phyloP scores from a whole-genome alignment of 225 moss, liverwort and hornwort genomes.

The Lunularia cruciata region DNA sequence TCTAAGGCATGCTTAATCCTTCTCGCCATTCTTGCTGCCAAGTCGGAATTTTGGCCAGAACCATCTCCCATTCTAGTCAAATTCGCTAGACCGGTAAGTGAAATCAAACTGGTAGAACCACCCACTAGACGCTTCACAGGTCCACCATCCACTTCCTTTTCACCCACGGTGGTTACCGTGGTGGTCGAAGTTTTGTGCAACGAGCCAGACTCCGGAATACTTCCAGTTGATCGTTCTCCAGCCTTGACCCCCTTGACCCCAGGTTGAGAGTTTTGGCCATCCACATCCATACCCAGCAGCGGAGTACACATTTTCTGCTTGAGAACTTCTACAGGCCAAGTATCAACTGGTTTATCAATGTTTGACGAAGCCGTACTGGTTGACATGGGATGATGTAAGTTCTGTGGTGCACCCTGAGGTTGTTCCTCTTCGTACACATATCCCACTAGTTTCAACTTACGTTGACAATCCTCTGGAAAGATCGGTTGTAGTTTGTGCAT shows the following conservation, averaged over 20 bases:
- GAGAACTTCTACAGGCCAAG: background rate
- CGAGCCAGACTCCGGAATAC: background rate
- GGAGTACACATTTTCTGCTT: background rate
- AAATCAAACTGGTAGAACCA: conserved; percentile 24
- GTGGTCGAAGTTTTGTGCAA: background rate
- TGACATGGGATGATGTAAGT: conserved; percentile 9
- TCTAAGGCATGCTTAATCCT: conserved; percentile 47
- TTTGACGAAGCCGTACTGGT: background rate
- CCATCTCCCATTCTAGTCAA: conserved; percentile 28
- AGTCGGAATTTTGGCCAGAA: conserved; percentile 22
- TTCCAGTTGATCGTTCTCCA: background rate
- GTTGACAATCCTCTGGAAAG: background rate
- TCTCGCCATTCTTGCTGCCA: conserved; percentile 36
- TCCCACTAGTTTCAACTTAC: conserved; percentile 25
- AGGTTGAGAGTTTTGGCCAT: background rate
- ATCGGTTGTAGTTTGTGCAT: background rate
- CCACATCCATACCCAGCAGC: background rate
- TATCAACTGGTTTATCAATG: background rate
- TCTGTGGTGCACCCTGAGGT: background rate
- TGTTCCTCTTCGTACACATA: conserved; percentile 23
- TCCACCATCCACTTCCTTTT: background rate
- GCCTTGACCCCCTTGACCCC: too few species aligned
- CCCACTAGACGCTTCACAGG: conserved; percentile 10
- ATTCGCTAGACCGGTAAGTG: conserved; percentile 36
- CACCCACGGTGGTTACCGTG: background rate